Evolutionary conservation across 139 green algal genomes (phyloP), one percentile per base, ranked within the genome.

Genomic region (Yamagishiella unicocca): DNA sequence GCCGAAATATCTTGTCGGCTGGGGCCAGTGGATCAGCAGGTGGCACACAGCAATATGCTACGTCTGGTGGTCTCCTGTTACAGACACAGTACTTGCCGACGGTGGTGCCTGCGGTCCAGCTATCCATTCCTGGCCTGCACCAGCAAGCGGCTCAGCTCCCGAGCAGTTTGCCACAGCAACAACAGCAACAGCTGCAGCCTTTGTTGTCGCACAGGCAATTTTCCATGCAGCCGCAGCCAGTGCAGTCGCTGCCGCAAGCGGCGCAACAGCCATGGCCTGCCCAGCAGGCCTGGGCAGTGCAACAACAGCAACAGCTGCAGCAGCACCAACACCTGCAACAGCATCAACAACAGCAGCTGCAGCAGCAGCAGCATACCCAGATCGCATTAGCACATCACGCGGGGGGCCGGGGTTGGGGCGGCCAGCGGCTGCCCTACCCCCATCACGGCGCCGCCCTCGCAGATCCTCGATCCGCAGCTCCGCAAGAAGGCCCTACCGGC

Each of bases 281-380:
- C n/a, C 10, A 21, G 29, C 72, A 62, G 25, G 72, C 72, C 25
- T 80, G 43, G 43, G 76, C 54, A 24, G 53, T 33, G 45, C 38
- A 58, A 1, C 55, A 58, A 38, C 55, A 55, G 33, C 55, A 58
- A 21, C 55, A 78, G 58, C 73, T 58, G 31, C 17, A 5, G 6
- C 29, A 45, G 2, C 38, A 72, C 22, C 82, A 82, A 29, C 46
- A 45, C 29, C 71, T 67, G 72, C 87, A 87, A 66, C 68, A 73
- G 45, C 40, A 45, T 35, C 55, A 73, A 4, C 88, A 84, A 24
- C 91, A 91, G 29, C 89, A 90, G 35, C 87, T 79, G 27, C 85
- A 94, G 35, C 91, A 90, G 89, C 81, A 91, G 73, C 66, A 74
- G 3, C 66, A 42, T 25, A 24, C n/a, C 33, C 62, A 74, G 42